A percentile compares a stretch with the other conserved stretches of the same genome.
These are phyloP conservation scores for Fusarium hainanense DNA, from an alignment of 2,329 filamentous ascomycete genomes.

Conservation along the genomic window DNA sequence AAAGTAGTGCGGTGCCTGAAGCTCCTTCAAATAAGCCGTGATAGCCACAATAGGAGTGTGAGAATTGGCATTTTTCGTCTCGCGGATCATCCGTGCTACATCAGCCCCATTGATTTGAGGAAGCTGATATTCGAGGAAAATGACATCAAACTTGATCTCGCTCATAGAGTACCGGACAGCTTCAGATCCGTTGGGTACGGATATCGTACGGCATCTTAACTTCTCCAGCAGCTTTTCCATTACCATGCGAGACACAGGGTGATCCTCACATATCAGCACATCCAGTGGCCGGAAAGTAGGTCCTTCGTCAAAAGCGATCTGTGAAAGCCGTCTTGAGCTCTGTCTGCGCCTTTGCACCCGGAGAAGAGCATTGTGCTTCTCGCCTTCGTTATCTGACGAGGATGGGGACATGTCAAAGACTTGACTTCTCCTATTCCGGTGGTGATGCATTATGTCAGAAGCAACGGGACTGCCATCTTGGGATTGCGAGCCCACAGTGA, in stretches of 20 bases:
- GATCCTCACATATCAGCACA: constrained; percentile 96
- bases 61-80: constrained; percentile 94
- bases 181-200: constrained; percentile 88
- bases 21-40: constrained; percentile 96
- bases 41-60: constrained; percentile 96
- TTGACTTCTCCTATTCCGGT: constrained; percentile 92
- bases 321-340: constrained; percentile 92
- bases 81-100: constrained; percentile 96
- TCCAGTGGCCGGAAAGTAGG: constrained; percentile 92
- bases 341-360: constrained; percentile 95
- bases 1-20: constrained; percentile 95
- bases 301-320: constrained; percentile 85
- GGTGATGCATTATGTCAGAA: constrained; percentile 76
- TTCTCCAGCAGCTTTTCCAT: constrained; percentile 99
- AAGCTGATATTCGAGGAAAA: constrained; percentile 96
- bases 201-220: constrained; percentile 91
- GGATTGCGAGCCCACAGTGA: constrained; percentile 95
- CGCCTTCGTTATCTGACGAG: constrained; percentile 96
- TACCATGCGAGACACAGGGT: constrained; percentile 96
- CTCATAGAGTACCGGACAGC: constrained; percentile 94
- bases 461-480: constrained; percentile 86
- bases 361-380: constrained; percentile 88
- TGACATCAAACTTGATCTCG: constrained; percentile 98
- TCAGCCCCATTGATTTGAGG: constrained; percentile 96
- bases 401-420: constrained; percentile 97